Base-by-base conservation (phyloP, 805 yeast genomes). In the Candida silvicultrix region DNA sequence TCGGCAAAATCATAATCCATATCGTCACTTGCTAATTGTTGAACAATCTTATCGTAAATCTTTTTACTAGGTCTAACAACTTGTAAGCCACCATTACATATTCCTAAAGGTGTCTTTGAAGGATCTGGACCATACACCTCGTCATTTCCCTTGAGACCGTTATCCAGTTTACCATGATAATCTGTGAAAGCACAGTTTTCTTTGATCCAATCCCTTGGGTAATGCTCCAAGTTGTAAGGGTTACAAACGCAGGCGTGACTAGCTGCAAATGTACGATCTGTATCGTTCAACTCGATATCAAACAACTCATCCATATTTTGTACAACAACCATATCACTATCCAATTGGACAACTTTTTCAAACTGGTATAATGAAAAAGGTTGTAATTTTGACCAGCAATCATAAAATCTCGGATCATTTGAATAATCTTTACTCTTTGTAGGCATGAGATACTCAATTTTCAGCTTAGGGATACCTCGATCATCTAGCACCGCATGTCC, bases 201-300 rank as follows among this genome's bases (percentile, higher is more conserved):
- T 2, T 66, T 63, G 10, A 66, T 51, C 84, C 85, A 79, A 50
- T 75, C 67, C 41, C 56, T 49, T 15, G 85, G 85, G 48, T 79
- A 79, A 56, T 79, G 81, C 1, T 68, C 51, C 49, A 72, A 69
- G 19, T 68, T 56, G 60, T 71, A 66, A 5, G 85, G 85, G 51
- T 79, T 79, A 60, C 85, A 79, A 20, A 77, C 80, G 59, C 85
- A 79, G 3, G 84, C 83, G 51, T 78, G 79, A 11, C 75, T 58
- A 0, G 83, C 82, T 0, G 82, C 85, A 61, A 80, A 78, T 4
- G 66, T 71, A 5, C 56, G 53, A 2, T 56, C 54, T 10, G 56
- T 51, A 3, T 56, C 58, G 42, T 63, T 55, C 41, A 79, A 57
- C 10, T 68, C 67, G 18, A 77, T 42, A 8, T 71, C 74, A 74